phyloP scores from a whole-genome alignment of 371 early-diverging fungal genomes.

The Mortierella sp. region DNA sequence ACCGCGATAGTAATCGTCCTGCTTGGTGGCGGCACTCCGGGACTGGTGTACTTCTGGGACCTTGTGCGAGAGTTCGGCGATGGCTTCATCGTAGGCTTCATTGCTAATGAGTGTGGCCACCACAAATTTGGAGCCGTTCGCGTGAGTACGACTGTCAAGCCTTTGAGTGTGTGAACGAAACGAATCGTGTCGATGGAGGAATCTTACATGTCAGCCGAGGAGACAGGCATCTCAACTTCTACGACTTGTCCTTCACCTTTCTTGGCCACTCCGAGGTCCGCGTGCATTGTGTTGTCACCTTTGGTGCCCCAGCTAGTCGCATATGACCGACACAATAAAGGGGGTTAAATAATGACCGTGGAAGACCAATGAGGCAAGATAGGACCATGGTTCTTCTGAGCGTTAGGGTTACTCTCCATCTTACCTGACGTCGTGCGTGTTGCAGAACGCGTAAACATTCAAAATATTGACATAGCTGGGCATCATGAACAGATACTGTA shows the following conservation, averaged over 20 bases:
- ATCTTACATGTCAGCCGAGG: slow-evolving; percentile 66
- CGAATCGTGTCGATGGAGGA: too few relatives aligned
- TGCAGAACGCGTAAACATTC: slow-evolving; percentile 91
- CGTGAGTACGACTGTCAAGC: too few relatives aligned
- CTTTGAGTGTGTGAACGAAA: too few relatives aligned
- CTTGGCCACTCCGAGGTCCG: slow-evolving; percentile 57
- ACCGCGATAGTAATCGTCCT: slow-evolving; percentile 86
- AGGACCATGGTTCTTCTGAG: too few relatives aligned
- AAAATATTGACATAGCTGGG: slow-evolving; percentile 91
- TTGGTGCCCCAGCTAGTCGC: slow-evolving; percentile 93
- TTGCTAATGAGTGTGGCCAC: slow-evolving; percentile 44
- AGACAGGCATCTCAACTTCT: slow-evolving; percentile 76
- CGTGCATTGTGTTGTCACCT: slow-evolving; percentile 72
- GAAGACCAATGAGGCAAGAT: too few relatives aligned
- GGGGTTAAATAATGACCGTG: neutral
- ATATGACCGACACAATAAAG: too few relatives aligned
- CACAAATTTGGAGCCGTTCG: too few relatives aligned
- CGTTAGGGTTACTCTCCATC: neutral
- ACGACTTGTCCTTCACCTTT: slow-evolving; percentile 65
- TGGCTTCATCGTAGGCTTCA: slow-evolving; percentile 75
- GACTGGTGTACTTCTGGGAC: slow-evolving; percentile 65
- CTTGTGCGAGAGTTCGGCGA: slow-evolving; percentile 61
- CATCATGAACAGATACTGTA: slow-evolving; percentile 87
- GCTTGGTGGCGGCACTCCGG: slow-evolving; percentile 79
- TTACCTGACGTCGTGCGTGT: slow-evolving; percentile 86